phyloP scores from a whole-genome alignment of 257 asterid species.

The Cruciata laevipes region DNA sequence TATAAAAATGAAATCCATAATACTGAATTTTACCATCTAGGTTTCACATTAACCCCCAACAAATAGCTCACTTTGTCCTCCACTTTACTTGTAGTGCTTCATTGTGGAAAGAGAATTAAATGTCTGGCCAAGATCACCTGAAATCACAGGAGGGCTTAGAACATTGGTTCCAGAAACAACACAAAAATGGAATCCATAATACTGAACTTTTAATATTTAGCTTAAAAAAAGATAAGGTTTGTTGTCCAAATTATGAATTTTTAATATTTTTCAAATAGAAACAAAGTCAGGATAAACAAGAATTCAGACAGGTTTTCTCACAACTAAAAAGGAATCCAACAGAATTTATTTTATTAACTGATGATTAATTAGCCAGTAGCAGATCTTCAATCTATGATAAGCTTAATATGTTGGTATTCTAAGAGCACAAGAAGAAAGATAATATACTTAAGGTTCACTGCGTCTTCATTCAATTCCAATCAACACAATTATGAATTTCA shows the following conservation, averaged over 20 bases:
- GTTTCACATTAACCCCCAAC: too few relatives aligned
- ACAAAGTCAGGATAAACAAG: neutral
- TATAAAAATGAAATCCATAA: too few relatives aligned
- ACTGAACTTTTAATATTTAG: too few relatives aligned
- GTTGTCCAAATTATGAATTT: neutral
- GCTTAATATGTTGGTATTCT: neutral
- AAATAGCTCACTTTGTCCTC: slow-evolving; percentile 69
- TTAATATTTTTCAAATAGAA: neutral
- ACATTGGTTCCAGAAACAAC: neutral
- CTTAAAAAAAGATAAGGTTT: neutral
- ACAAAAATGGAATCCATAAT: neutral
- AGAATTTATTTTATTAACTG: neutral
- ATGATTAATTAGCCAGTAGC: neutral
- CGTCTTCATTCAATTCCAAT: neutral
- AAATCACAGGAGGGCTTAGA: slow-evolving; percentile 17
- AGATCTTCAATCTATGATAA: neutral
- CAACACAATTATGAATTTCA: neutral
- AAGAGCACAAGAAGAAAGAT: neutral
- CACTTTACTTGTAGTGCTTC: slow-evolving; percentile 67
- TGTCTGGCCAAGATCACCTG: slow-evolving; percentile 99
- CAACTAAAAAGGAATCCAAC: neutral
- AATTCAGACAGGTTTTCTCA: neutral
- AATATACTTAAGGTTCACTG: neutral
- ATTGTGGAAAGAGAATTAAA: slow-evolving; percentile 89
- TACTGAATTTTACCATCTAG: too few relatives aligned